Evolutionary conservation across 73 alveolate species (phyloP).

Genomic region (Paramecium sonneborni): DNA sequence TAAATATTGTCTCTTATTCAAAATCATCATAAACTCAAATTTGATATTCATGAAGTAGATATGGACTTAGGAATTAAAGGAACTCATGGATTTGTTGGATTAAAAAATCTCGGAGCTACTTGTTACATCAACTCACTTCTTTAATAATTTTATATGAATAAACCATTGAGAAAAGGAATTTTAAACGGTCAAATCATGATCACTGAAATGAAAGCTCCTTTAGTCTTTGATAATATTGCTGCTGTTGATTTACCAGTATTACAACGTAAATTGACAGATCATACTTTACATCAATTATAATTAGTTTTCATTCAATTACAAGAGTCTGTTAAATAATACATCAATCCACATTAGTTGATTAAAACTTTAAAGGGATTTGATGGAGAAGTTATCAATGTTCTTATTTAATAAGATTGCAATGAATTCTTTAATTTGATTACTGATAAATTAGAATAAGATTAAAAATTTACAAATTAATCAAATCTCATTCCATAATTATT

Average conservation of each 20-base stretch:
- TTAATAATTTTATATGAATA: conserved; percentile 92
- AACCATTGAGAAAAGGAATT: conserved; percentile 68
- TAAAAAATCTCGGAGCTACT: conserved; percentile 82
- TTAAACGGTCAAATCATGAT: conserved; percentile 54
- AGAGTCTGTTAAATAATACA: conserved; percentile 82
- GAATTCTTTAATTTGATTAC: conserved; percentile 90
- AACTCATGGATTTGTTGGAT: conserved; percentile 72
- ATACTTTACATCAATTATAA: conserved; percentile 83
- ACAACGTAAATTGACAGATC: conserved; percentile 69
- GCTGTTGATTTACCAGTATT: background rate
- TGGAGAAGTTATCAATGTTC: conserved; percentile 82
- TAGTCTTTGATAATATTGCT: conserved; percentile 25
- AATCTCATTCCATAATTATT: conserved; percentile 75
- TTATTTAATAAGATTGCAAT: conserved; percentile 89
- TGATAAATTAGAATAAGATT: conserved; percentile 88
- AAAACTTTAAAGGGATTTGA: conserved; percentile 82
- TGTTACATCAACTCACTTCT: conserved; percentile 95
- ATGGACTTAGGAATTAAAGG: conserved; percentile 58
- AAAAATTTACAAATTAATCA: conserved; percentile 83
- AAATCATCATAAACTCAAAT: background rate
- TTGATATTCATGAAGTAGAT: conserved; percentile 24
- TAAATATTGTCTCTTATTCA: background rate
- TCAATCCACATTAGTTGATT: conserved; percentile 87
- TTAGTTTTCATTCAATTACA: conserved; percentile 84
- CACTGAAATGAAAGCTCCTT: background rate